Conservation (phyloP, 2,329 filamentous ascomycete species). For the Cadophora gregata region DNA sequence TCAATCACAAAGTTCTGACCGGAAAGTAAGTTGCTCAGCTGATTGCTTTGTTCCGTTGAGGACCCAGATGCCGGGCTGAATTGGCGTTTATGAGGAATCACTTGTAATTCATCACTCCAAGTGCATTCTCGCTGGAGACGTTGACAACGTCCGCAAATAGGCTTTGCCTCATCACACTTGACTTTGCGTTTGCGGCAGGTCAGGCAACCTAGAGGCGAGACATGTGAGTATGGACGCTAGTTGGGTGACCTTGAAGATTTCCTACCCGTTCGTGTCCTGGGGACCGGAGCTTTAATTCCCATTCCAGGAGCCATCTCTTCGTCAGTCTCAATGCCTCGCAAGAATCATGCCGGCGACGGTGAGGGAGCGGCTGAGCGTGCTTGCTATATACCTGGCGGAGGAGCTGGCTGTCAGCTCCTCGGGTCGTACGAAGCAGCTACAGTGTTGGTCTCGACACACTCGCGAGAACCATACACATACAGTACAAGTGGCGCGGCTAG, state of each 20-base stretch:
- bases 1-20: constrained; percentile 42
- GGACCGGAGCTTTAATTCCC: constrained; percentile 42
- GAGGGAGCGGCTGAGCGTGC: background rate
- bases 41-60: constrained; percentile 17
- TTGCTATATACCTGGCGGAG: background rate
- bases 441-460: background rate
- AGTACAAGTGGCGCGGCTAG: too few species aligned
- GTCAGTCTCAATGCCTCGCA: background rate
- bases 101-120: constrained; percentile 40
- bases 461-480: background rate
- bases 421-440: background rate
- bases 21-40: constrained; percentile 24
- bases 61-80: constrained; percentile 10
- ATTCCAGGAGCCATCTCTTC: constrained; percentile 40
- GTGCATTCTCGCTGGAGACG: constrained; percentile 40
- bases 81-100: constrained; percentile 29
- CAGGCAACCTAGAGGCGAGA: constrained; percentile 56
- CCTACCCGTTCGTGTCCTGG: constrained; percentile 42
- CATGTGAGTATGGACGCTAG: constrained; percentile 12
- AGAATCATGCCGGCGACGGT: constrained; percentile 2
- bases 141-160: constrained; percentile 57
- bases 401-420: background rate
- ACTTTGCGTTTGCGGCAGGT: constrained; percentile 73
- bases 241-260: background rate
- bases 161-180: constrained; percentile 73